Evolutionary conservation across 345 rosid genomes (phyloP).

Genomic region (Isatis tinctoria): DNA sequence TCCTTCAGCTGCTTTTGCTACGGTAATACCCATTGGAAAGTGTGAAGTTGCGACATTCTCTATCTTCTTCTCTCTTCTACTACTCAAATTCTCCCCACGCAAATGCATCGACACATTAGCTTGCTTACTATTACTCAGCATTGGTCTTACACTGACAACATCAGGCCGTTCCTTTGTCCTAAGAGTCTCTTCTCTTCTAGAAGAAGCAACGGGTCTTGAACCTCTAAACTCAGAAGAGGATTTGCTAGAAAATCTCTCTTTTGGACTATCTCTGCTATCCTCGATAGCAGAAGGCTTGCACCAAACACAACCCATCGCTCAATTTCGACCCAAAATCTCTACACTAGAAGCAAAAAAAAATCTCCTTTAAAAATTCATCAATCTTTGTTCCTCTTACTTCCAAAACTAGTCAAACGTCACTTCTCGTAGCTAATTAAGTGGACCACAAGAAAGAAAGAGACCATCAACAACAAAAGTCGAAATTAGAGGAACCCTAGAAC

Average conservation of each 20-base stretch:
- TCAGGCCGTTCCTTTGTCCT: slow-evolving; percentile 51
- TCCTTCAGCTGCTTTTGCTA: slow-evolving; percentile 78
- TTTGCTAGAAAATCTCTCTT: slow-evolving; percentile 61
- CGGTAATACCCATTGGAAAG: slow-evolving; percentile 52
- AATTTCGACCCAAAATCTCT: slow-evolving; percentile 25
- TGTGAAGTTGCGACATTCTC: slow-evolving; percentile 42
- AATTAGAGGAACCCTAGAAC: slow-evolving; percentile 31
- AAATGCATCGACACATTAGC: slow-evolving; percentile 53
- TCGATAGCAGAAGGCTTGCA: slow-evolving; percentile 87
- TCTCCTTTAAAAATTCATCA: slow-evolving; percentile 21
- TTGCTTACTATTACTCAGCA: slow-evolving; percentile 57
- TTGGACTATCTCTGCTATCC: slow-evolving; percentile 82
- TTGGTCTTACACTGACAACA: slow-evolving; percentile 50
- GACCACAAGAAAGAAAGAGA: not conserved
- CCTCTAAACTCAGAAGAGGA: slow-evolving; percentile 51
- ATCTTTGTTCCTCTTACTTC: slow-evolving; percentile 1
- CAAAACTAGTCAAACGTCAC: not conserved
- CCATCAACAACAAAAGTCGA: not conserved
- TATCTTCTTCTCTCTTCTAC: slow-evolving; percentile 66
- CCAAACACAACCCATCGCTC: slow-evolving; percentile 75
- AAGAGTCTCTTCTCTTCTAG: slow-evolving; percentile 70
- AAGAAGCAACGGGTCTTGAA: slow-evolving; percentile 52
- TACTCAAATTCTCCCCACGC: slow-evolving; percentile 59
- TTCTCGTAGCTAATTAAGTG: slow-evolving; percentile 6
- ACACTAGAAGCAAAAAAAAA: slow-evolving; percentile 39